Evolutionary conservation across 768 basidiomycete genomes (phyloP), one percentile per base, ranked within the genome.

Genomic region (Collybia nuda): DNA sequence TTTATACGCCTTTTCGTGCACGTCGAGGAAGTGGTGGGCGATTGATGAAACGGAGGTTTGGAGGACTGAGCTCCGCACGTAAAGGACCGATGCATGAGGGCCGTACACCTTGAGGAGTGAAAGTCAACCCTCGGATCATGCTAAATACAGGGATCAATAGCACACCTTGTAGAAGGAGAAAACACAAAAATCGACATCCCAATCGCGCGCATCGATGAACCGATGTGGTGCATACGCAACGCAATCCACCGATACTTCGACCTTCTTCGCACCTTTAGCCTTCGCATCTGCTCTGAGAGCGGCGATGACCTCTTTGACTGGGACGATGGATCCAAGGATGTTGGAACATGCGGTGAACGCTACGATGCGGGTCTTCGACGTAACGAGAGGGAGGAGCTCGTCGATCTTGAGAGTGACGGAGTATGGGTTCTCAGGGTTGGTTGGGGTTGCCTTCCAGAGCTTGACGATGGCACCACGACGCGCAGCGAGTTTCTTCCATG

Each of bases 221-320:
- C 86, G 73, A 60, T 91, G 88, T 0, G 88, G 88, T 3, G 86
- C 86, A 56, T 86, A 90, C 2, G 88, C 88, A 2, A 91, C 90
- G 53, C 88, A 89, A 58, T 91, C 90, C 2, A 90, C 74, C 0
- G 76, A 79, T 12, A 90, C 71, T 63, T 91, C 83, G 23, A 89
- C 67, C 61, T 86, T 84, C 50, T 62, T 62, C 9, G 77, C 75
- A 21, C 86, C 84, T 45, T 76, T 69, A 17, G 74, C 71, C 37
- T 66, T 67, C 2, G 84, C 85, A 15, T 74, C 70, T 7, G 67
- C 69, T 12, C 86, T 65, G 7, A 83, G 68, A 2, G 79, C 80
- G 21, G 67, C 65, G 8, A 81, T 75, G 22, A 83, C 67, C 6
- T 80, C 78, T 54, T 82, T 77, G 8, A 90, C 77, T 0, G 86